These are phyloP conservation scores for Wickerhamomyces bovis DNA, from an alignment of 805 yeast species.

Conservation along the genomic window DNA sequence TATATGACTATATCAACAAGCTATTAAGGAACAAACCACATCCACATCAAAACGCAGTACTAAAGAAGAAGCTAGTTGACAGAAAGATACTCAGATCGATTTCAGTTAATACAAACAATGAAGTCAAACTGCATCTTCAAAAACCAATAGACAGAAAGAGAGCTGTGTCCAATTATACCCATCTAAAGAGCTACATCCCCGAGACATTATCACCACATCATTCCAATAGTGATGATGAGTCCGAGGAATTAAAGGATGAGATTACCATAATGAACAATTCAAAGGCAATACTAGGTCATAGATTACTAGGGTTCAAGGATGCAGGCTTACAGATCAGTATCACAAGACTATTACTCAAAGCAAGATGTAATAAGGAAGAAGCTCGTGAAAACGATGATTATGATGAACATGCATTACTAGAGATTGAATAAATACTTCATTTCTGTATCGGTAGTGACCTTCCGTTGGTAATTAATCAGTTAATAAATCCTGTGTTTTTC, in stretches of 20 bases:
- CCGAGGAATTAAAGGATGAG: constrained; percentile 1
- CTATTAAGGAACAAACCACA: constrained; percentile 15
- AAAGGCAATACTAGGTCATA: background rate
- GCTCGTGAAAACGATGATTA: background rate
- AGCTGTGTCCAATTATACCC: constrained; percentile 11
- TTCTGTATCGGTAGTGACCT: no score
- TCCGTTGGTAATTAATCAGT: no score
- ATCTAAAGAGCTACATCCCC: constrained; percentile 10
- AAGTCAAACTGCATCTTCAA: background rate
- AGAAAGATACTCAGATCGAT: constrained; percentile 21
- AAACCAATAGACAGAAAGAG: constrained; percentile 4
- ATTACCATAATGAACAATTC: background rate
- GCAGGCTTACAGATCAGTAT: background rate
- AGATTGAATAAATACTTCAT: background rate
- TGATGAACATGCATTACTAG: background rate
- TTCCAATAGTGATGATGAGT: constrained; percentile 9
- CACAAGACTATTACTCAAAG: background rate
- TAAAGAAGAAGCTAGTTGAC: constrained; percentile 21
- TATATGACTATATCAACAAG: constrained; percentile 21
- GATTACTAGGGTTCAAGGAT: background rate
- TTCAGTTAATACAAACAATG: constrained; percentile 3
- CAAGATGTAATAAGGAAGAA: background rate
- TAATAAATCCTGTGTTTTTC: no score
- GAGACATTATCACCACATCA: background rate
- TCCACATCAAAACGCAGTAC: constrained; percentile 16